Percentiles rank a stretch among this genome's conserved stretches.
These are phyloP conservation scores for Sphenostylis stenocarpa DNA, from an alignment of 306 rosid genomes.

Conservation along the genomic window DNA sequence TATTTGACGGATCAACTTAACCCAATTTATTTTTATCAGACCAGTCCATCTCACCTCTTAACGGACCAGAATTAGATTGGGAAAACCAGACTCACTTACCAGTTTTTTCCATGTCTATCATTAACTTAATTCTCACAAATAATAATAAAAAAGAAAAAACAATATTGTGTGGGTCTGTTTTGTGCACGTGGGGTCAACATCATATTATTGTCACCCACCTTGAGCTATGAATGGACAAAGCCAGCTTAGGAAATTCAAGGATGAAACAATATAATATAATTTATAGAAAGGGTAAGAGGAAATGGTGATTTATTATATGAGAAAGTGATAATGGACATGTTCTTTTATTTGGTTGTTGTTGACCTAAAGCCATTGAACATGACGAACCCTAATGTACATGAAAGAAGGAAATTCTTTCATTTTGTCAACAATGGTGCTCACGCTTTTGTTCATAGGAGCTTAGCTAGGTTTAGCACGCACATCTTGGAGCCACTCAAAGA, in stretches of 20 bases:
- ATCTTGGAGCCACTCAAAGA: neutral
- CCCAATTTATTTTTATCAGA: too few species aligned
- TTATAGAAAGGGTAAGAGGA: conserved; percentile 19
- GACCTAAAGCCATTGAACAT: conserved; percentile 27
- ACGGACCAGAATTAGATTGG: too few species aligned
- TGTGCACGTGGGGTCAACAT: conserved; percentile 43
- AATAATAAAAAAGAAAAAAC: too few species aligned
- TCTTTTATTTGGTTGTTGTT: conserved; percentile 25
- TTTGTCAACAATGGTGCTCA: conserved; percentile 26
- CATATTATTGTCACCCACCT: conserved; percentile 25
- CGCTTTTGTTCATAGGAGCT: neutral
- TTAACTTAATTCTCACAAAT: too few species aligned
- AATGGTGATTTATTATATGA: neutral
- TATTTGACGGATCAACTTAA: too few species aligned
- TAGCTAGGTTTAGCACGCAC: neutral
- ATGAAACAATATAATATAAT: neutral
- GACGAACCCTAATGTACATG: conserved; percentile 8
- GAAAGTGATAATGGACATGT: neutral
- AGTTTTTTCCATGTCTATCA: too few species aligned
- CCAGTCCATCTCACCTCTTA: too few species aligned
- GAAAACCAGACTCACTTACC: too few species aligned
- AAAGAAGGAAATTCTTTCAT: conserved; percentile 14
- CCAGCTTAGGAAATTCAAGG: conserved; percentile 26
- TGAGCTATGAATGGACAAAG: too few species aligned
- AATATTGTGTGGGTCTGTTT: too few species aligned